Evolutionary conservation across 225 moss, liverwort and hornwort genomes (phyloP).

Genomic region (Antitrichia curtipendula): DNA sequence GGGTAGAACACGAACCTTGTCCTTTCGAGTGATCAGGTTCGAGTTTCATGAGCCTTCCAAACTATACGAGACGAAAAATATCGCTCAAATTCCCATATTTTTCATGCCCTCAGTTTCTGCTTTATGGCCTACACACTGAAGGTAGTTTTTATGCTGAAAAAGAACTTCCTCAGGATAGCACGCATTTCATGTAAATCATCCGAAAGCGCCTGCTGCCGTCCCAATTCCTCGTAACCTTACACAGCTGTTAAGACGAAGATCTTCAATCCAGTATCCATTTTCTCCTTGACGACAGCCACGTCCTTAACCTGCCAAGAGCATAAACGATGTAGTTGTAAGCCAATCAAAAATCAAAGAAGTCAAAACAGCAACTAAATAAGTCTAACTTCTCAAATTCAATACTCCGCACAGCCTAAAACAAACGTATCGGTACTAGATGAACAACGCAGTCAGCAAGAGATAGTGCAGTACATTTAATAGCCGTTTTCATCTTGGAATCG

Average conservation of each 20-base stretch:
- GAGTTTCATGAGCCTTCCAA: neutral
- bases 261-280: neutral
- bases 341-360: neutral
- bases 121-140: neutral
- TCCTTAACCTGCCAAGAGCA: conserved; percentile 36
- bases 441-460: neutral
- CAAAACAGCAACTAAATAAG: neutral
- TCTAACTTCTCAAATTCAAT: neutral
- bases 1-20: neutral
- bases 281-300: conserved; percentile 37
- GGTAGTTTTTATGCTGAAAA: neutral
- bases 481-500: neutral
- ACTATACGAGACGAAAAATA: neutral
- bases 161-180: neutral
- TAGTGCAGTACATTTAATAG: neutral
- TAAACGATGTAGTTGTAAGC: neutral
- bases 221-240: neutral
- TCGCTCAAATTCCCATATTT: neutral
- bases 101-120: conserved; percentile 1
- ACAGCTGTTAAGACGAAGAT: conserved; percentile 14
- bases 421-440: neutral
- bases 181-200: neutral
- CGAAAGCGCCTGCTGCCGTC: neutral
- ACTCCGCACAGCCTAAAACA: neutral
- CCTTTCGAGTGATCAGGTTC: neutral